Evolutionary conservation across 2,329 filamentous ascomycete genomes (phyloP), one percentile per base, ranked within the genome.

Genomic region (Chalara sp.): DNA sequence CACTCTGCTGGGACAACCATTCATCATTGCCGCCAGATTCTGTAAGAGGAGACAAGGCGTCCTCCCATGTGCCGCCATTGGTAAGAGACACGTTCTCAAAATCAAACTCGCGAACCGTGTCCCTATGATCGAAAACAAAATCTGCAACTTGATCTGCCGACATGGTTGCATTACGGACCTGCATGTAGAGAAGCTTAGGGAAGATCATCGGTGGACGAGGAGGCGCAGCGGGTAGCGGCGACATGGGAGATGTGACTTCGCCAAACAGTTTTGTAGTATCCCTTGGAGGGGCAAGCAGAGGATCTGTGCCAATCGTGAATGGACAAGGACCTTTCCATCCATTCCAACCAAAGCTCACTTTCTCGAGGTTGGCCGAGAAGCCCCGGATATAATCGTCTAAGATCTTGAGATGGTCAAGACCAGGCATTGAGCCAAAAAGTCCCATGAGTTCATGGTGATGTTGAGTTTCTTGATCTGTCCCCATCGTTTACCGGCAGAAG

Each of bases 351-450:
- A 95, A 95, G 51, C 78, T 77, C 51, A 95, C 76, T 65, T 83
- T 83, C 56, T 85, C 83, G 1, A 93, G 73, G 32, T 70, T 74
- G 5, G 75, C 72, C 0, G 84, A 78, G 64, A 95, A 87, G 56
- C 73, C 76, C 50, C 86, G 80, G 56, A 95, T 76, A 65, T 90
- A 95, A 59, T 88, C 83, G 60, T 93, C 86, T 1, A 95, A 79
- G 61, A 93, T 81, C 68, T 89, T 89, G 49, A 84, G 77, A 65
- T 87, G 86, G 67, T 89, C 81, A 32, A 79, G 72, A 13, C 83
- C 79, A 1, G 79, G 78, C n/a, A 76, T 76, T 0, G 75, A 67
- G 31, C 74, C 78, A 58, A 73, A 72, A 81, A 84, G 65, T 82
- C 79, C 79, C 81, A 89, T 40, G 78, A 76, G 56, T 89, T 83